Evolutionary conservation across 1,139 yeast species (phyloP), one percentile per base, ranked within the genome.

Genomic region (Wickerhamiella pararugosa): DNA sequence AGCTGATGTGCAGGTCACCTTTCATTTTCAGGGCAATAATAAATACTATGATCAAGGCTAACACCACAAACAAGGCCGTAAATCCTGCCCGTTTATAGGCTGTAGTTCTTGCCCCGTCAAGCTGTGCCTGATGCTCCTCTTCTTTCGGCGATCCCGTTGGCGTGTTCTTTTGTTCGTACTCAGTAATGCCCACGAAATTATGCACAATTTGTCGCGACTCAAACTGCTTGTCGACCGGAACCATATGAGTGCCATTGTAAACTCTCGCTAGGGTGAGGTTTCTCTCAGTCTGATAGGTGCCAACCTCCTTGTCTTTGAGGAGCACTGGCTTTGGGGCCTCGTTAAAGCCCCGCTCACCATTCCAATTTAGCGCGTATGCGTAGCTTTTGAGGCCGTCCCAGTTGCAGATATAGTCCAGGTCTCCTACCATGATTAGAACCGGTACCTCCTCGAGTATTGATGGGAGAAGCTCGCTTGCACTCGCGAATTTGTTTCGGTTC

Each of bases 171-270:
- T 15, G 29, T 15, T 29, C 29, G 37, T 10, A 28, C 15, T 11
- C 32, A 6, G 48, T 39, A 15, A 47, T 25, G 3, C 46, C 44
- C 4, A 57, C 45, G 47, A 65, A 62, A 11, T 55, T 52, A 44
- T 62, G 53, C 34, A 64, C 44, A 56, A 90, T 34, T 9, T 41
- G 39, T 4, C 45, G 39, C n/a, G 50, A 45, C 29, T 41, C 42
- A 7, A 32, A 25, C 1, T 94, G 83, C 43, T 73, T 62, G 56
- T 90, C 97, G 53, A 75, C 80, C 1, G 98, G 94, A 25, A 87
- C 94, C 99, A 90, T 90, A 57, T 90, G 98, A 4, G 93, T 79
- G 0, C 94, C 74, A 52, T 83, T 75, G 55, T 65, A 75, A 2
- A 87, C 74, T 48, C 76, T 74, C 28, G 83, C 73, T 58, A 79